Base-by-base conservation (phyloP, 129 eudicot genomes). In the Artemisia argyi region DNA sequence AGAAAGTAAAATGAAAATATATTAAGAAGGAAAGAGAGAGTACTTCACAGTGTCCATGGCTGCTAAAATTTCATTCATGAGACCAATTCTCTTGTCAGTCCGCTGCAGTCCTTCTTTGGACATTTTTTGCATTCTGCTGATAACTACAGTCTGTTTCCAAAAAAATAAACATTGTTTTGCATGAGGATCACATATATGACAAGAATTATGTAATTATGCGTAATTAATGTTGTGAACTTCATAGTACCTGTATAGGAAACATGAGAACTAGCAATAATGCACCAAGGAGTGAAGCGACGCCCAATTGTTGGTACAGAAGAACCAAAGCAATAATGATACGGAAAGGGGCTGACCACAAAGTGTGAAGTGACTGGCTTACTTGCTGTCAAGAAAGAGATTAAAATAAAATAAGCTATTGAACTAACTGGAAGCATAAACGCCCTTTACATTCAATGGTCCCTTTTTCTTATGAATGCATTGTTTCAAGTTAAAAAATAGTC, bases 11-110 rank as follows among this genome's bases (percentile, higher is more conserved):
- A 46, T 50, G 7, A 18, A 32, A 50, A 62, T 2, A 62, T 73
- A 48, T 72, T 12, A 6, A 51, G 53, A 39, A 55, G 7, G 72
- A 53, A 15, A 32, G 62, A 48, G 55, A 18, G 54, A 26, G 61
- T 90, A 94, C 98, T 94, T 94, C 58, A 94, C 96, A 46, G 96
- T 84, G 80, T 94, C 98, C 98, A 94, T 94, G 26, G 98, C 98
- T 62, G 96, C 97, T 77, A 94, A 78, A 73, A 94, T 84, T 76
- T 94, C 98, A 76, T 90, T 94, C 92, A 88, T 90, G 56, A 94
- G 87, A 19, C 98, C 98, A 1, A 94, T 85, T 86, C 98, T 88
- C 78, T 81, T 85, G 78, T 94, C 98, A n/a, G 98, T 94, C 22
- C 82, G 87, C 17, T 85, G 93, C 83, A 94, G 79, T 73, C 98